These are phyloP conservation scores for Pseudotulostoma volvatum DNA, from an alignment of 495 filamentous ascomycete species.

Conservation along the genomic window DNA sequence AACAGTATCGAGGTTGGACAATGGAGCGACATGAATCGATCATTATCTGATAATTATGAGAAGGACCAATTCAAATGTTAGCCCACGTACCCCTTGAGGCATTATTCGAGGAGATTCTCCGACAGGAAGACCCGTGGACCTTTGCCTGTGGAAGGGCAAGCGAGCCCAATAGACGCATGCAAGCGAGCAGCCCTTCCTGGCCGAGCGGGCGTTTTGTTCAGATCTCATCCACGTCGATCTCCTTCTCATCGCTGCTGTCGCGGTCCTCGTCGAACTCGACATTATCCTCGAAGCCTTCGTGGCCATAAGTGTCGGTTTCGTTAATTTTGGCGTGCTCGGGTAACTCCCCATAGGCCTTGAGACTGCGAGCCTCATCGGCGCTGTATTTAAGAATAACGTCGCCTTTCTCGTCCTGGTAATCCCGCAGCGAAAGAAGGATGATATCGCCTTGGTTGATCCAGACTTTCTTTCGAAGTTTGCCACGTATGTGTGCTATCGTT, in stretches of 20 bases:
- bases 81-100: too few species aligned
- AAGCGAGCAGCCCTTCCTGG: too few species aligned
- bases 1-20: too few species aligned
- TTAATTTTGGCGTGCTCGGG: slow-evolving; percentile 99
- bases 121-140: too few species aligned
- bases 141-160: too few species aligned
- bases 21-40: too few species aligned
- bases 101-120: too few species aligned
- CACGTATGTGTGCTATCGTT: slow-evolving; percentile 39
- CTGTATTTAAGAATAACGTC: slow-evolving; percentile 99
- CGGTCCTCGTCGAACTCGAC: slow-evolving; percentile 45
- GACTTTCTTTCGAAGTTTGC: slow-evolving; percentile 96
- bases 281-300: slow-evolving; percentile 42
- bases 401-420: slow-evolving; percentile 98
- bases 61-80: too few species aligned
- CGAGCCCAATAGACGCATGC: too few species aligned
- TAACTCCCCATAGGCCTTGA: slow-evolving; percentile 94
- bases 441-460: slow-evolving; percentile 99
- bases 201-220: too few species aligned
- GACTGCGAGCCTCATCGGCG: slow-evolving; percentile 84
- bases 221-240: slow-evolving; percentile 44
- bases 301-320: slow-evolving; percentile 86
- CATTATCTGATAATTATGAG: too few species aligned
- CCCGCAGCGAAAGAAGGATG: slow-evolving; percentile 87
- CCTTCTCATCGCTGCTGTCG: slow-evolving; percentile 37